These are phyloP conservation scores for Phytophthora hibernalis DNA, from an alignment of 352 stramenopile genomes.

Conservation along the genomic window DNA sequence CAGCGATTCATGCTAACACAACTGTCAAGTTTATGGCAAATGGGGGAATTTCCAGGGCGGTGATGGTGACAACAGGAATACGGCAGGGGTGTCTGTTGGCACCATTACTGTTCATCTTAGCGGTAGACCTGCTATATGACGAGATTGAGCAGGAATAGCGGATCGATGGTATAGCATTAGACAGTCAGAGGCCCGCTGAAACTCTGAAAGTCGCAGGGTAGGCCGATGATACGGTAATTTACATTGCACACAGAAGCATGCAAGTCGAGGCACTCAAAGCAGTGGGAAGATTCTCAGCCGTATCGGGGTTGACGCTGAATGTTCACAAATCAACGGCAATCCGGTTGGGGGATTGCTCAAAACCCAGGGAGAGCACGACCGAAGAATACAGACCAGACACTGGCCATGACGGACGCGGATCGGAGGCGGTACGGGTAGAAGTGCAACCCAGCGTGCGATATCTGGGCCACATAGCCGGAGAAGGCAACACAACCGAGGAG, in stretches of 20 bases:
- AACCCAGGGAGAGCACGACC: too few species aligned
- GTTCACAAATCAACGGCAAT: background rate
- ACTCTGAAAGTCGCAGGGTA: background rate
- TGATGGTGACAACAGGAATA: slow-evolving; percentile 2
- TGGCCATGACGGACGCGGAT: too few species aligned
- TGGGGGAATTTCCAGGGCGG: background rate
- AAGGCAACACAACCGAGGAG: too few species aligned
- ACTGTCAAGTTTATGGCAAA: slow-evolving; percentile 12
- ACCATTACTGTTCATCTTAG: background rate
- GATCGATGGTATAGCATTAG: too few species aligned
- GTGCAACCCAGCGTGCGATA: too few species aligned
- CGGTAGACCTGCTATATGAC: background rate
- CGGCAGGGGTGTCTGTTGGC: slow-evolving; percentile 8
- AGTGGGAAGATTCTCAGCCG: background rate
- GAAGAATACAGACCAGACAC: too few species aligned
- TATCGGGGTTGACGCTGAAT: background rate
- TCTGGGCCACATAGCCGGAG: too few species aligned
- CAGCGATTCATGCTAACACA: background rate
- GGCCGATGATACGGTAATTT: background rate
- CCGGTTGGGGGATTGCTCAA: background rate
- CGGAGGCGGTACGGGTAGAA: too few species aligned
- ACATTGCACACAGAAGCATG: background rate
- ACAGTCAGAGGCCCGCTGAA: too few species aligned
- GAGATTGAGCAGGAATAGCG: too few species aligned
- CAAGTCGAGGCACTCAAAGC: background rate